Evolutionary conservation across 1,284 basidiomycete genomes (phyloP).

Genomic region (Ceratobasidium sp.): DNA sequence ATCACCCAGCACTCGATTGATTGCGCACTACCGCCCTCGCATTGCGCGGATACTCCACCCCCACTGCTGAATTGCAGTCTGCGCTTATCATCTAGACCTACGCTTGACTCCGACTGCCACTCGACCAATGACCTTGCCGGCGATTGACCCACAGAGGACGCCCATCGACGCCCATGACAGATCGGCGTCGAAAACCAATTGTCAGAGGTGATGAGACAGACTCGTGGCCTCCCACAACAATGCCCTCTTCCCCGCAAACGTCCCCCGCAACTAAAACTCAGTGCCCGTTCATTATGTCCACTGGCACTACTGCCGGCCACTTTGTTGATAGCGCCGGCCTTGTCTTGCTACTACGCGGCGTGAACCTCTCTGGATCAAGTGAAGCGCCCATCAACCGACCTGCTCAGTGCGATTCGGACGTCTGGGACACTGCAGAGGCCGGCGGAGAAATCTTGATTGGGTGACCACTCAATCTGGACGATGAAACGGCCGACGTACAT

Average conservation of each 20-base stretch:
- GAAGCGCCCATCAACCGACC: conserved; percentile 84
- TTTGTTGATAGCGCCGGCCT: conserved; percentile 89
- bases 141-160: too few species aligned
- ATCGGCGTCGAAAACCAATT: too few species aligned
- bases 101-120: too few species aligned
- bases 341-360: conserved; percentile 86
- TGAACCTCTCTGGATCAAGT: conserved; percentile 85
- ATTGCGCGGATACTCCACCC: too few species aligned
- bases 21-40: too few species aligned
- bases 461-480: conserved; percentile 82
- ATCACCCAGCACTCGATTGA: too few species aligned
- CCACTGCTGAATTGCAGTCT: too few species aligned
- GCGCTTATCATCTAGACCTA: too few species aligned
- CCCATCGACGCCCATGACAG: too few species aligned
- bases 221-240: conserved; percentile 49
- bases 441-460: conserved; percentile 80
- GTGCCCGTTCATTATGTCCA: conserved; percentile 69
- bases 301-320: conserved; percentile 66
- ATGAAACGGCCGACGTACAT: conserved; percentile 89
- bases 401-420: conserved; percentile 74
- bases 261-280: conserved; percentile 74
- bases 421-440: conserved; percentile 87
- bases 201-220: too few species aligned
- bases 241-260: conserved; percentile 67
- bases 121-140: too few species aligned